Conservation (phyloP, 495 filamentous ascomycete species). For the Neurospora sp. region DNA sequence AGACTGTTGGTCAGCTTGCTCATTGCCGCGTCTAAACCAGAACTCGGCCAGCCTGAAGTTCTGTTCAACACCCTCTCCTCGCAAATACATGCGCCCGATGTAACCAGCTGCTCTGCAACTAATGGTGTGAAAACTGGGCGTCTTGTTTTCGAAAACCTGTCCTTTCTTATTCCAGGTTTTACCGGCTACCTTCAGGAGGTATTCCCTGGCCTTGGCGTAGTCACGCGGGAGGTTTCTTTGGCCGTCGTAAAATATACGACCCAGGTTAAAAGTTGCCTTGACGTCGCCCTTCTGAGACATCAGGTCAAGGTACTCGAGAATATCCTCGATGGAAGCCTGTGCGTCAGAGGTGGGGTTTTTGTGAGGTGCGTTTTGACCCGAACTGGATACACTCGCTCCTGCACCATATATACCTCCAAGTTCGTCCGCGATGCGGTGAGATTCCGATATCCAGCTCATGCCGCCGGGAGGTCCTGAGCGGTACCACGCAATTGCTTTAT, state of each 20-base stretch:
- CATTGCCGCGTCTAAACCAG: conserved; percentile 81
- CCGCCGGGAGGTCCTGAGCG: conserved; percentile 88
- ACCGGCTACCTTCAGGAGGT: conserved; percentile 72
- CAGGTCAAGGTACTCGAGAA: conserved; percentile 88
- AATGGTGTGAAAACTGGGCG: conserved; percentile 60
- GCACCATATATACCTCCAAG: conserved; percentile 89
- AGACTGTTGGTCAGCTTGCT: conserved; percentile 72
- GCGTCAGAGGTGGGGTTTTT: conserved; percentile 58
- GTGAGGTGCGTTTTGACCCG: conserved; percentile 73
- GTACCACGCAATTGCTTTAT: conserved; percentile 81
- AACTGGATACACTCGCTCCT: conserved; percentile 83
- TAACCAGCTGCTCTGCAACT: conserved; percentile 86
- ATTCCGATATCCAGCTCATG: conserved; percentile 59
- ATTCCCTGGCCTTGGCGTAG: conserved; percentile 61
- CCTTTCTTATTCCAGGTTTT: conserved; percentile 70
- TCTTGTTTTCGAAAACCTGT: conserved; percentile 31
- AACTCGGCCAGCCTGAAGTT: conserved; percentile 61
- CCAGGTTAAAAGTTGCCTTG: conserved; percentile 82
- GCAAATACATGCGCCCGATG: conserved; percentile 85
- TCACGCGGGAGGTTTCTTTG: conserved; percentile 64
- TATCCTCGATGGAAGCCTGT: conserved; percentile 79
- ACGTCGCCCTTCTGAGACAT: conserved; percentile 90
- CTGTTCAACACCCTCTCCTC: conserved; percentile 82
- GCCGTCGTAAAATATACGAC: conserved; percentile 84
- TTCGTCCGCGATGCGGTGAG: conserved; percentile 78